These are phyloP conservation scores for Penicillium glabrum DNA, from an alignment of 2,329 filamentous ascomycete species.

Conservation along the genomic window DNA sequence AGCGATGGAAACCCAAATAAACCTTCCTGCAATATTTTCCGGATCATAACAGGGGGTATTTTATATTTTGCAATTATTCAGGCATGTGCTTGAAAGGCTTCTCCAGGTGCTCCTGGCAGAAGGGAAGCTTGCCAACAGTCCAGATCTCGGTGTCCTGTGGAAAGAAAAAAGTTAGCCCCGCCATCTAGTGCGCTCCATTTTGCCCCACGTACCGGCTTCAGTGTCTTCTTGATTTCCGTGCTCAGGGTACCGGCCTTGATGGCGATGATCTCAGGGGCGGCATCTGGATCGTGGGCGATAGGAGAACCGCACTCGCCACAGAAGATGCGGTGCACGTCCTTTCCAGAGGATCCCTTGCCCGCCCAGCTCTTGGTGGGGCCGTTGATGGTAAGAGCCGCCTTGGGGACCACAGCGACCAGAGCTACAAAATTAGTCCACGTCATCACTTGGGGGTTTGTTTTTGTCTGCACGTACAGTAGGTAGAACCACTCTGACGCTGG, in stretches of 20 bases:
- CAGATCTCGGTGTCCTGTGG: slow-evolving; percentile 63
- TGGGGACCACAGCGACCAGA: slow-evolving; percentile 65
- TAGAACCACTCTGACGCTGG: slow-evolving; percentile 68
- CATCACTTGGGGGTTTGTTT: background rate
- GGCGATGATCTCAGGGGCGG: slow-evolving; percentile 69
- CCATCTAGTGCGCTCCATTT: background rate
- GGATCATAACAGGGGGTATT: background rate
- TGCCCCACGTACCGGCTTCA: slow-evolving; percentile 54
- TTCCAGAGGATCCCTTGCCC: slow-evolving; percentile 60
- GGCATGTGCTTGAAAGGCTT: slow-evolving; percentile 67
- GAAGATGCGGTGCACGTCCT: slow-evolving; percentile 67
- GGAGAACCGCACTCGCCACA: slow-evolving; percentile 69
- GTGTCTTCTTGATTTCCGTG: slow-evolving; percentile 63
- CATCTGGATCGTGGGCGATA: slow-evolving; percentile 69
- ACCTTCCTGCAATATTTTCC: background rate
- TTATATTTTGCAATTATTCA: slow-evolving; percentile 38
- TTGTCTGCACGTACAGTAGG: slow-evolving; percentile 51
- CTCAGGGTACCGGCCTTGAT: slow-evolving; percentile 67
- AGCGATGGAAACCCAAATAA: background rate
- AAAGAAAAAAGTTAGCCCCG: slow-evolving; percentile 1
- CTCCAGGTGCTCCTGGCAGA: slow-evolving; percentile 65
- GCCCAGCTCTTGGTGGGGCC: slow-evolving; percentile 66
- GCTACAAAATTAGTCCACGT: slow-evolving; percentile 39
- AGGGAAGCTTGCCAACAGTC: slow-evolving; percentile 67
- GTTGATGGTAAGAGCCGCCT: slow-evolving; percentile 63